phyloP scores from a whole-genome alignment of 2,329 filamentous ascomycete species.

The Nannizzia gypsea region DNA sequence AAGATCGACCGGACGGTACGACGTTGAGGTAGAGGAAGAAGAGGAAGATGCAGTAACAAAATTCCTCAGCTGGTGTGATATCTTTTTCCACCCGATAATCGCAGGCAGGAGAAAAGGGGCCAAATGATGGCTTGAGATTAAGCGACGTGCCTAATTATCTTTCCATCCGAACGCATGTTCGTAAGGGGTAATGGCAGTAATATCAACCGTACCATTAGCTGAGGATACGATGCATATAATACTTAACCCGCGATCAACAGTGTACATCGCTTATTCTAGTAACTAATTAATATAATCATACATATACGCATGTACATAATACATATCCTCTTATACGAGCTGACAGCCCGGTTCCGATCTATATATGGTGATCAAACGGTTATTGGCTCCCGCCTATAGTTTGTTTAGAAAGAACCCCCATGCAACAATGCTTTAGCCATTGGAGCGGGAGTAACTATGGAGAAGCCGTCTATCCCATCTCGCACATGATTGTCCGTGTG shows the following conservation, averaged over 20 bases:
- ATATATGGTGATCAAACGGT: too few species aligned
- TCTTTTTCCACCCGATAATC: neutral
- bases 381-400: too few species aligned
- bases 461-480: neutral
- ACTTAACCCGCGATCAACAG: neutral
- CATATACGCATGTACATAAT: neutral
- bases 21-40: neutral
- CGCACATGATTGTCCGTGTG: neutral
- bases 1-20: neutral
- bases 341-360: neutral
- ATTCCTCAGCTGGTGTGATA: too few species aligned
- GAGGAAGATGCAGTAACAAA: neutral
- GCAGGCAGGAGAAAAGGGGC: neutral
- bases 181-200: neutral
- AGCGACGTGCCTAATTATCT: neutral
- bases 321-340: neutral
- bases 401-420: too few species aligned
- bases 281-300: neutral
- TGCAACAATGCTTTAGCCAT: too few species aligned
- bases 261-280: neutral
- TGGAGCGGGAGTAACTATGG: neutral
- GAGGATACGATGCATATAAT: neutral
- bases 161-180: too few species aligned
- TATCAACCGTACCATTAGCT: neutral
- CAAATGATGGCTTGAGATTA: neutral